A percentile compares a stretch with the other conserved stretches of the same genome.
phyloP scores from a whole-genome alignment of 2,329 filamentous ascomycete species.

The Cercospora zeina region DNA sequence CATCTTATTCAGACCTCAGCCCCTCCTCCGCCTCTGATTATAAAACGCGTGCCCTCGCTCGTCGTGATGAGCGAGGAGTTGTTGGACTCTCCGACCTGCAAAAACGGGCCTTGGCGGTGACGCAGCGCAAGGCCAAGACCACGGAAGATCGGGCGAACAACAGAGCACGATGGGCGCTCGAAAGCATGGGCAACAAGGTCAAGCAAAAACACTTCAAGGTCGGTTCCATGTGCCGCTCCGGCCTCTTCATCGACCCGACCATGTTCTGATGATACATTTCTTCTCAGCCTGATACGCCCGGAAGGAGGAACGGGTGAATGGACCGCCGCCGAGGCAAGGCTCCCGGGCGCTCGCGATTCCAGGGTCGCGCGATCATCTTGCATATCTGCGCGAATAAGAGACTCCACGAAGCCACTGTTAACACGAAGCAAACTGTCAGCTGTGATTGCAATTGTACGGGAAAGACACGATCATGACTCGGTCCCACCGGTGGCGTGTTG shows the following conservation, averaged over 20 bases:
- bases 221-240: conserved; percentile 26
- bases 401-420: not conserved
- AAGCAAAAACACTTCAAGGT: conserved; percentile 32
- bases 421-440: not conserved
- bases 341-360: not conserved
- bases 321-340: too few species aligned
- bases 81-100: conserved; percentile 23
- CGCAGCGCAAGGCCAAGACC: conserved; percentile 22
- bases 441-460: not conserved
- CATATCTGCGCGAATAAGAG: not conserved
- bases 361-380: not conserved
- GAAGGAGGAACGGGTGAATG: conserved; percentile 26
- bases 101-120: conserved; percentile 21
- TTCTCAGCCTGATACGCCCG: conserved; percentile 26
- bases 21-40: conserved; percentile 6
- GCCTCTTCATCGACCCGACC: conserved; percentile 24
- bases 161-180: conserved; percentile 26
- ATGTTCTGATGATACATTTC: conserved; percentile 23
- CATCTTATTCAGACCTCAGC: conserved; percentile 10
- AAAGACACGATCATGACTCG: not conserved
- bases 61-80: conserved; percentile 22
- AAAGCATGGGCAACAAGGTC: conserved; percentile 26
- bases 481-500: not conserved
- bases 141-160: conserved; percentile 21
- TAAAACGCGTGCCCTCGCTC: conserved; percentile 17